Conservation (phyloP, 2,329 filamentous ascomycete genomes). For the Xylariaceae sp. region DNA sequence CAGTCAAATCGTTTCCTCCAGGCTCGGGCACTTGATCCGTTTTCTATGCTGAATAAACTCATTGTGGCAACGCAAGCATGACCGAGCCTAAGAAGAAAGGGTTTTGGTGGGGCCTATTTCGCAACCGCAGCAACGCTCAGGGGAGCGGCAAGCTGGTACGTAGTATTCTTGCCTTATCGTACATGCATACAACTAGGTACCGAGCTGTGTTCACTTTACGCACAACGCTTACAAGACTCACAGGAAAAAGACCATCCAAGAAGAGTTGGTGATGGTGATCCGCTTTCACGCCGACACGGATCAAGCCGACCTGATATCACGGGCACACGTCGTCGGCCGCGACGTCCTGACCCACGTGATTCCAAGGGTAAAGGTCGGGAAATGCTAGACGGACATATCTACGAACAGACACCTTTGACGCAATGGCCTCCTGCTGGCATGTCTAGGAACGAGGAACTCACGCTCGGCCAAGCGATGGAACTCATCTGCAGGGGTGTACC, state of each 20-base stretch:
- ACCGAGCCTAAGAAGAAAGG: constrained; percentile 50
- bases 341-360: constrained; percentile 47
- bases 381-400: constrained; percentile 39
- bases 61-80: constrained; percentile 32
- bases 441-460: constrained; percentile 56
- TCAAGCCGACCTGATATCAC: constrained; percentile 29
- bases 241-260: constrained; percentile 43
- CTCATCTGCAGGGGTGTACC: constrained; percentile 66
- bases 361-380: constrained; percentile 51
- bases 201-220: constrained; percentile 21
- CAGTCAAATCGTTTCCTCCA: constrained; percentile 22
- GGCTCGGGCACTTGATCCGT: constrained; percentile 24
- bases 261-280: constrained; percentile 46
- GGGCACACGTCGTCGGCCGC: constrained; percentile 50
- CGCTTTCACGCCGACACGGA: constrained; percentile 36
- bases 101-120: constrained; percentile 58
- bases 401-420: constrained; percentile 50
- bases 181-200: constrained; percentile 4
- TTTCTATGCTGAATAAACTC: constrained; percentile 22
- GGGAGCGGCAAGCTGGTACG: constrained; percentile 47
- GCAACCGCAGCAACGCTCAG: constrained; percentile 53
- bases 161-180: constrained; percentile 17
- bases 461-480: constrained; percentile 61
- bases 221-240: constrained; percentile 25
- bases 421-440: constrained; percentile 65